phyloP scores from a whole-genome alignment of 345 rosid genomes.

The Alliaria petiolata region DNA sequence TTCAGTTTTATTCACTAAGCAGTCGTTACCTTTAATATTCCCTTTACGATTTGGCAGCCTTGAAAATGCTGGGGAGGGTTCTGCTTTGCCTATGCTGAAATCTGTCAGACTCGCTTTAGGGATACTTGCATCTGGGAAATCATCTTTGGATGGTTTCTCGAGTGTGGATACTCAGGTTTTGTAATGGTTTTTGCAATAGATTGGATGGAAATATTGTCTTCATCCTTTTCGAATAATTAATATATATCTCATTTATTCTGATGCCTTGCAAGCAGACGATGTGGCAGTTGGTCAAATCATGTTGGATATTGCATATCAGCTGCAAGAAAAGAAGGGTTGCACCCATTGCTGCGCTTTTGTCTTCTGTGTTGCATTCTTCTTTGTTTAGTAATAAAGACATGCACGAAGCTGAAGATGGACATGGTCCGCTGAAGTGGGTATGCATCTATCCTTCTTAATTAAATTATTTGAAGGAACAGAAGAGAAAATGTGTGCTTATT shows the following conservation, averaged over 20 bases:
- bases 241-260: background rate
- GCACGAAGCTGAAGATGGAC: conserved; percentile 53
- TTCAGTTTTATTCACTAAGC: background rate
- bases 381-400: conserved; percentile 58
- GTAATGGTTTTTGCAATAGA: background rate
- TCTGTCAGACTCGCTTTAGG: conserved; percentile 64
- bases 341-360: conserved; percentile 84
- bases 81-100: conserved; percentile 85
- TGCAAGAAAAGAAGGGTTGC: conserved; percentile 92
- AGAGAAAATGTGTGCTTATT: background rate
- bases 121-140: conserved; percentile 53
- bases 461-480: background rate
- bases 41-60: conserved; percentile 53
- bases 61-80: conserved; percentile 92
- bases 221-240: background rate
- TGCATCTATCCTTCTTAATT: conserved; percentile 21
- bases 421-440: conserved; percentile 95
- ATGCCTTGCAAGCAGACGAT: conserved; percentile 55
- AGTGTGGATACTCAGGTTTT: conserved; percentile 70
- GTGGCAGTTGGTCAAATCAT: conserved; percentile 82
- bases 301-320: conserved; percentile 88
- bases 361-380: conserved; percentile 77
- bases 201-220: background rate
- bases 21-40: background rate
- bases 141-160: conserved; percentile 44